Evolutionary conservation across 495 filamentous ascomycete species (phyloP), one percentile per base, ranked within the genome.

Genomic region (Saxophila tyrrhenica): DNA sequence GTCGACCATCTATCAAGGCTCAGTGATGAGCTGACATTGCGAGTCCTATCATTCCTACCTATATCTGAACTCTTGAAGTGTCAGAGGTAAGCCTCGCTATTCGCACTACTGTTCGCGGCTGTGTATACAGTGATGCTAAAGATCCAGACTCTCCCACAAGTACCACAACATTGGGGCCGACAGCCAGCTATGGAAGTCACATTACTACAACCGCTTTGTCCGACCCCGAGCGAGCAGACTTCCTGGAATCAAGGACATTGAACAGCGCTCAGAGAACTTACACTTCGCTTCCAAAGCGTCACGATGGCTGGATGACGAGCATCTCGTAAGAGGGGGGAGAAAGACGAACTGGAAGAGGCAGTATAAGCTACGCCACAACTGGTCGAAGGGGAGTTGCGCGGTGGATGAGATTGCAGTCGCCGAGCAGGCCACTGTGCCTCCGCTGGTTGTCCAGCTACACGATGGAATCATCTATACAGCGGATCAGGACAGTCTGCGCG

Each of bases 291-390:
- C 85, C 3, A 80, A 78, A 48, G 72, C 80, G 42, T 83, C 87
- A 16, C 82, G 84, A 69, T 95, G 91, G 91, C 76, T 89, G n/a
- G 86, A 87, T 53, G 87, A 81, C 54, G 72, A 77, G 52, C 73
- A 77, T 55, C 67, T 85, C 22, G 72, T 79, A 17, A 69, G 70
- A 42, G 73, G 72, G 25, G 75, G 72, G 32, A 67, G 58, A 20
- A 61, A 66, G 20, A 85, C 79, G 15, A 76, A 86, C 67, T 98
- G 92, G 92, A 96, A 96, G 73, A 75, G 77, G 50, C 85, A 92
- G 60, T 98, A 90, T 68, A 89, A 84, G 62, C 75, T 96, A 32
- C 78, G 86, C 49, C 85, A 96, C 63, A 97, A 97, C 66, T 98
- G 92, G 92, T 79, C 83, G 17, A 80, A 77, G 57, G 92, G 92